phyloP scores from a whole-genome alignment of 768 basidiomycete genomes.

The Auricularia sp. region DNA sequence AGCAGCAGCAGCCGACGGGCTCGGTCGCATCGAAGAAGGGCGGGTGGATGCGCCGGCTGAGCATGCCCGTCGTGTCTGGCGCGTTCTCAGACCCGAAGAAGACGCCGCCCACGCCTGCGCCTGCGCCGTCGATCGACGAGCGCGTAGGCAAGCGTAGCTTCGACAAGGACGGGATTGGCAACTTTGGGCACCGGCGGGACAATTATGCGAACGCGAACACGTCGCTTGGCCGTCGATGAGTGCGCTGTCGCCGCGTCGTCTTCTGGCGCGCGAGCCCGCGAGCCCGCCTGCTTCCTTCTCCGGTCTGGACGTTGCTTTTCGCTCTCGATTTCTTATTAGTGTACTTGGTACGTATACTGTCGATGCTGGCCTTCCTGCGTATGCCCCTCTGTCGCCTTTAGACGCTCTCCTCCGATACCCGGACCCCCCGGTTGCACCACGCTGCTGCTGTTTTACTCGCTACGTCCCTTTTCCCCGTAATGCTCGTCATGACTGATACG shows the following conservation, averaged over 20 bases:
- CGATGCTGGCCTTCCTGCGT: no score
- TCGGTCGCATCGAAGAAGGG: conserved; percentile 40
- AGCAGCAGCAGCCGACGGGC: background rate
- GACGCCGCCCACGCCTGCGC: conserved; percentile 45
- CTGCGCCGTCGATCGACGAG: conserved; percentile 54
- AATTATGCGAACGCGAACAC: background rate
- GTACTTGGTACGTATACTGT: no score
- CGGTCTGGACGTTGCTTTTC: no score
- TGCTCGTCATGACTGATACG: no score
- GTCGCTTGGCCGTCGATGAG: background rate
- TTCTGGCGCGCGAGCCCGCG: no score
- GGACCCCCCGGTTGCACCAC: no score
- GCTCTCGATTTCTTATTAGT: no score
- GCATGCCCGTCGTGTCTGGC: conserved; percentile 52
- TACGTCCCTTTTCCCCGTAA: no score
- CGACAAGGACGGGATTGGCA: background rate
- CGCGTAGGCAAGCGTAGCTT: background rate
- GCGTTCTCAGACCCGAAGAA: conserved; percentile 13
- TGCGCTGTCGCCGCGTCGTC: background rate
- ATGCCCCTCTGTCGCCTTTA: no score
- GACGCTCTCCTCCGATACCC: no score
- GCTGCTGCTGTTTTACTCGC: no score
- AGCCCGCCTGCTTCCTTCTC: no score
- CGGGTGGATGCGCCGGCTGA: conserved; percentile 68
- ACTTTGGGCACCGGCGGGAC: background rate